Conservation (phyloP, 441 rosid genomes). For the Dalechampia spathulata region DNA sequence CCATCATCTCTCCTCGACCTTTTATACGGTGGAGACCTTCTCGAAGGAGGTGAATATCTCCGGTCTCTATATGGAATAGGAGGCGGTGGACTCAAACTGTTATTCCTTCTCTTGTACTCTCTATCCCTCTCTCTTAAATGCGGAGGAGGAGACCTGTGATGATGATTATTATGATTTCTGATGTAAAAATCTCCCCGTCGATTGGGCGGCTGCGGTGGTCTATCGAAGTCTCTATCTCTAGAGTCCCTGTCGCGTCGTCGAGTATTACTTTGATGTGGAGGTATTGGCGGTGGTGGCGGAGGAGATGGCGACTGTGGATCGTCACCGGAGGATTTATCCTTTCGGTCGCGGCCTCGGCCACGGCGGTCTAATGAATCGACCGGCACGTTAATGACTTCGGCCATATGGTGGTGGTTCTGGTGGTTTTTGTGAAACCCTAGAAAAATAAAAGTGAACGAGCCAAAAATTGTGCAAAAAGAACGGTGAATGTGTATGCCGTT, state of each 20-base stretch:
- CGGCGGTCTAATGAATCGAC: conserved; percentile 26
- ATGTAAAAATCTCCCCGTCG: conserved; percentile 27
- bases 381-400: conserved; percentile 30
- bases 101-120: conserved; percentile 63
- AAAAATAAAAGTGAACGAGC: too few species aligned
- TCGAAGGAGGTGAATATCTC: conserved; percentile 59
- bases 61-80: conserved; percentile 65
- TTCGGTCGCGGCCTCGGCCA: conserved; percentile 15
- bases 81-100: conserved; percentile 72
- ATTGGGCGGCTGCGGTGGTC: conserved; percentile 10
- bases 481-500: too few species aligned
- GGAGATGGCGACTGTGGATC: conserved; percentile 25
- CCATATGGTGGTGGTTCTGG: conserved; percentile 14
- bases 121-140: conserved; percentile 45
- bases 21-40: conserved; percentile 78
- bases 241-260: conserved; percentile 28
- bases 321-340: conserved; percentile 17
- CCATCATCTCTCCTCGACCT: conserved; percentile 87
- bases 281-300: conserved; percentile 20
- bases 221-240: conserved; percentile 25
- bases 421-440: too few species aligned
- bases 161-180: conserved; percentile 13
- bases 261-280: neutral
- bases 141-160: conserved; percentile 6
- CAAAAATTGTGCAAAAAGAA: neutral